These are phyloP conservation scores for Microsporum canis DNA, from an alignment of 2,329 filamentous ascomycete species.

Conservation along the genomic window DNA sequence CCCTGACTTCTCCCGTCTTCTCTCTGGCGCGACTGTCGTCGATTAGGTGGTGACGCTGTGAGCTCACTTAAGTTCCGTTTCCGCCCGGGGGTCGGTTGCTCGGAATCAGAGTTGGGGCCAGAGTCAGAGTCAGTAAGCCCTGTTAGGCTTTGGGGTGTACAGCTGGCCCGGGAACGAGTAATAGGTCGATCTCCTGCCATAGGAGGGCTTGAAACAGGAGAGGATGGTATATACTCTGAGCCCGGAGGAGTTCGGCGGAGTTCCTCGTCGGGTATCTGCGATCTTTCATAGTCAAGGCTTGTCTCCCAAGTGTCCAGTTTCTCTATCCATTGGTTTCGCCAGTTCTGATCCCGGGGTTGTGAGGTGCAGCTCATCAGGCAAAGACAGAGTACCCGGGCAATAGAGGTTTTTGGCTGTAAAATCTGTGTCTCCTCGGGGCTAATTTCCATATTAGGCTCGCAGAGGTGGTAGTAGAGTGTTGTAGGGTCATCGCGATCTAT, in stretches of 20 bases:
- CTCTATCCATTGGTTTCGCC: constrained; percentile 13
- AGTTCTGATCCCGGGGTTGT: constrained; percentile 14
- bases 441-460: constrained; percentile 18
- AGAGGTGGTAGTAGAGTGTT: constrained; percentile 21
- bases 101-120: constrained; percentile 11
- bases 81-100: constrained; percentile 10
- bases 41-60: background rate
- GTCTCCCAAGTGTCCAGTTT: constrained; percentile 16
- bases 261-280: constrained; percentile 16
- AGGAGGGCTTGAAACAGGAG: constrained; percentile 12
- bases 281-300: constrained; percentile 15
- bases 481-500: constrained; percentile 15
- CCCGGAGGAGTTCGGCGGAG: constrained; percentile 13
- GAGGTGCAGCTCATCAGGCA: constrained; percentile 18
- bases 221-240: constrained; percentile 18
- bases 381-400: constrained; percentile 17
- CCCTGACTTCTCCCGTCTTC: background rate
- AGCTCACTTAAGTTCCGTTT: constrained; percentile 19
- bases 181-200: constrained; percentile 11
- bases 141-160: constrained; percentile 10
- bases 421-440: constrained; percentile 5
- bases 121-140: constrained; percentile 12
- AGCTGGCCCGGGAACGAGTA: constrained; percentile 16
- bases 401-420: constrained; percentile 13
- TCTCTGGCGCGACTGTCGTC: background rate